phyloP scores from a whole-genome alignment of 2,329 filamentous ascomycete genomes.

The Emmonsia crescens region DNA sequence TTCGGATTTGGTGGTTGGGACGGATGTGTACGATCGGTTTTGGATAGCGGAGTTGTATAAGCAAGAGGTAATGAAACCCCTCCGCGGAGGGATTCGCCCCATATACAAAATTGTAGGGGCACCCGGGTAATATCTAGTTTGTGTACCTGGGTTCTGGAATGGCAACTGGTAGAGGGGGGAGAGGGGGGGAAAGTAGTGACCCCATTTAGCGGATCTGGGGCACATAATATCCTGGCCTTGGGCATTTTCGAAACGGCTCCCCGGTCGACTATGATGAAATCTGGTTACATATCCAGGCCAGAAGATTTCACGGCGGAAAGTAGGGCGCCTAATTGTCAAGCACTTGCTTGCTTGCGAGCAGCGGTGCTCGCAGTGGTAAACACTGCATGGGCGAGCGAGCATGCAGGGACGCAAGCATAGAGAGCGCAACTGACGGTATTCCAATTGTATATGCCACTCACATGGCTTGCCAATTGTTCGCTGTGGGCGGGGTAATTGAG shows the following conservation, averaged over 20 bases:
- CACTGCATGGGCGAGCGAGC: slow-evolving; percentile 23
- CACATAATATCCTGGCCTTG: neutral
- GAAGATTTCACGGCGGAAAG: neutral
- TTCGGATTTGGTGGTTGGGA: neutral
- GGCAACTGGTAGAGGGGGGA: neutral
- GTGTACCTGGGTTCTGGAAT: neutral
- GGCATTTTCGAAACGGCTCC: neutral
- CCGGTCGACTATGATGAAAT: neutral
- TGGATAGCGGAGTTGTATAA: neutral
- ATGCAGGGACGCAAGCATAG: slow-evolving; percentile 23
- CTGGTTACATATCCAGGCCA: neutral
- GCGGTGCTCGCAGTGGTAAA: slow-evolving; percentile 16
- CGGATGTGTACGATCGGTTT: neutral
- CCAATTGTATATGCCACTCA: neutral
- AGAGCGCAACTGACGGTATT: slow-evolving; percentile 11
- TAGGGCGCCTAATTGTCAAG: neutral
- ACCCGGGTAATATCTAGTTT: neutral
- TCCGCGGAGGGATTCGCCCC: neutral
- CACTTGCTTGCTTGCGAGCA: neutral
- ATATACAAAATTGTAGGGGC: neutral
- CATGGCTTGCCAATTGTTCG: neutral
- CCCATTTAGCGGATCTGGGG: neutral
- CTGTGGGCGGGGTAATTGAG: neutral
- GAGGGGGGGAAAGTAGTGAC: neutral
- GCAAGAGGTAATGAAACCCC: neutral